phyloP scores from a whole-genome alignment of 2,329 filamentous ascomycete species.

The Neofusicoccum parvum region DNA sequence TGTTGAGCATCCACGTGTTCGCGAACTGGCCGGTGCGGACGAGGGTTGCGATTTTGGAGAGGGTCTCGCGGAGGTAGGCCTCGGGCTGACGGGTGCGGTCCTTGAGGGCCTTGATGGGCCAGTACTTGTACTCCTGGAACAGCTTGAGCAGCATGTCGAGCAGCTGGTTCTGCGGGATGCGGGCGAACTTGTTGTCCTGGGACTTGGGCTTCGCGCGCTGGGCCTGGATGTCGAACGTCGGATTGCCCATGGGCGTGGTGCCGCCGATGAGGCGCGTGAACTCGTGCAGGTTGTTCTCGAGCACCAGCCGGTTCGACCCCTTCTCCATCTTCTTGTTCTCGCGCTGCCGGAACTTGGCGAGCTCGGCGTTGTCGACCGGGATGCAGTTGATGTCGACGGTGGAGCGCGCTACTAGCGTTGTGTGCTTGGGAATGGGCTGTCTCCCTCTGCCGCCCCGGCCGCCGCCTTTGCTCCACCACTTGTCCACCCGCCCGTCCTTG shows the following conservation, averaged over 20 bases:
- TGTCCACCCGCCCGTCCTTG: constrained; percentile 15
- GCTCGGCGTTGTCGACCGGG: constrained; percentile 36
- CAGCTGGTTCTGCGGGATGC: constrained; percentile 86
- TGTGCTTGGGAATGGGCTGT: constrained; percentile 26
- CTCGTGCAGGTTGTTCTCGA: constrained; percentile 17
- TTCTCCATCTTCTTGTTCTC: constrained; percentile 14
- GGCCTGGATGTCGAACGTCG: constrained; percentile 52
- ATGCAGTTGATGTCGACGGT: constrained; percentile 55
- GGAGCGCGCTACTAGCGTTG: constrained; percentile 60
- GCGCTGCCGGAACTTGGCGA: constrained; percentile 8
- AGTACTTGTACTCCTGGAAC: constrained; percentile 87
- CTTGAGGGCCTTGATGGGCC: constrained; percentile 88
- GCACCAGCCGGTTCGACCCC: constrained; percentile 13
- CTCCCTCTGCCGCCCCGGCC: neutral
- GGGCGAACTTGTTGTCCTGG: constrained; percentile 80
- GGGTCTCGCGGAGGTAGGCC: constrained; percentile 81
- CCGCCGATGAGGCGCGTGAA: constrained; percentile 17
- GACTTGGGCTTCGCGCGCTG: constrained; percentile 50
- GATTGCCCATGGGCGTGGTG: constrained; percentile 37
- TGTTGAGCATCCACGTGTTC: constrained; percentile 79
- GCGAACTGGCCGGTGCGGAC: constrained; percentile 83
- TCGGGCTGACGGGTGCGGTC: constrained; percentile 81
- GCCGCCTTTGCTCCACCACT: constrained; percentile 1
- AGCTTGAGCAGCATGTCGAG: constrained; percentile 80
- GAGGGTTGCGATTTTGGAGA: constrained; percentile 80